phyloP scores from a whole-genome alignment of 139 green algal genomes.

The Micromonas pusilla region DNA sequence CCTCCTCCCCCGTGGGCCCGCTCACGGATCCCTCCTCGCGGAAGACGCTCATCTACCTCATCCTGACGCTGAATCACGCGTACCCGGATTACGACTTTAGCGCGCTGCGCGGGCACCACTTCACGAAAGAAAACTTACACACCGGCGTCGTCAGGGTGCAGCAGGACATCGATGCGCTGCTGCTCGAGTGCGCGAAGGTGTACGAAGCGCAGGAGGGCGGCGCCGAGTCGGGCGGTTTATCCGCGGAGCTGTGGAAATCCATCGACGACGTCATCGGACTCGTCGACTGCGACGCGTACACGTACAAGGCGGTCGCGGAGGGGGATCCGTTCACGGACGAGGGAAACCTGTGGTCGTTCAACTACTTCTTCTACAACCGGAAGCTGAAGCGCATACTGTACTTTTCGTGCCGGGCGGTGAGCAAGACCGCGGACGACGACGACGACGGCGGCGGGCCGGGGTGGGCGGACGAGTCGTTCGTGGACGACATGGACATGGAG shows the following conservation, averaged over 20 bases:
- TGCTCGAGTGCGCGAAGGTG: slow-evolving; percentile 26
- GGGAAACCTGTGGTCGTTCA: slow-evolving; percentile 77
- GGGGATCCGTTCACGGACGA: slow-evolving; percentile 38
- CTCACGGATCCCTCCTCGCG: slow-evolving; percentile 68
- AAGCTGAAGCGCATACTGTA: slow-evolving; percentile 89
- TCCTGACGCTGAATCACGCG: slow-evolving; percentile 96
- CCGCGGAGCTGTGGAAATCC: slow-evolving; percentile 58
- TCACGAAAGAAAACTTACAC: slow-evolving; percentile 67
- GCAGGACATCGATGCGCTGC: slow-evolving; percentile 22
- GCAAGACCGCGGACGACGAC: slow-evolving; percentile 34
- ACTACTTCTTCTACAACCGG: slow-evolving; percentile 99
- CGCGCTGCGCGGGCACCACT: slow-evolving; percentile 82
- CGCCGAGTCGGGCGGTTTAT: background rate
- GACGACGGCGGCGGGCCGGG: background rate
- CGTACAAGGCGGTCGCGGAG: slow-evolving; percentile 39
- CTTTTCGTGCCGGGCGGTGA: slow-evolving; percentile 56
- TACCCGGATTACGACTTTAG: slow-evolving; percentile 97
- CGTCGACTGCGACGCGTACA: slow-evolving; percentile 90
- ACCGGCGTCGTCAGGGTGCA: slow-evolving; percentile 1
- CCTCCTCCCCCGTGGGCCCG: slow-evolving; percentile 78
- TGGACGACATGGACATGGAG: background rate
- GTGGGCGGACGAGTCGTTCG: background rate
- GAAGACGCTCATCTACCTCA: slow-evolving; percentile 97
- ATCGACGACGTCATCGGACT: slow-evolving; percentile 87
- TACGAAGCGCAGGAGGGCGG: background rate